A percentile compares a stretch with the other conserved stretches of the same genome.
phyloP scores from a whole-genome alignment of 2,329 filamentous ascomycete genomes.

The Pseudocercospora crystallina region DNA sequence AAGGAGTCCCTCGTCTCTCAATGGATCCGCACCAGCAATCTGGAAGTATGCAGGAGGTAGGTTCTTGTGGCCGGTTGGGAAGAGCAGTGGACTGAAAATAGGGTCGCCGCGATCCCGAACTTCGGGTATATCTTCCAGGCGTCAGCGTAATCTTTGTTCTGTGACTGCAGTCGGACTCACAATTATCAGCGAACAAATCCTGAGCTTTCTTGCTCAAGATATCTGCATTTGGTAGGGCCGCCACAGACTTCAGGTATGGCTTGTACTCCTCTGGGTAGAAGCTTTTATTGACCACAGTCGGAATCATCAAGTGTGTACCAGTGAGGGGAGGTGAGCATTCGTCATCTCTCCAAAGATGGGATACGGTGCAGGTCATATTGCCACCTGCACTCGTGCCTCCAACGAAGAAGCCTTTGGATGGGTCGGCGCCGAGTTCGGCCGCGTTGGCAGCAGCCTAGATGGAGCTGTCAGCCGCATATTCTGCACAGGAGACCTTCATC shows the following conservation, averaged over 20 bases:
- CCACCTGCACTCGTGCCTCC: conserved; percentile 54
- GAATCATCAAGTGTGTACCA: conserved; percentile 49
- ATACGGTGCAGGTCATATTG: conserved; percentile 51
- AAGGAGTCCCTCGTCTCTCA: conserved; percentile 51
- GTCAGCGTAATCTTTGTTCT: too few species aligned
- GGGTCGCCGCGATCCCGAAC: conserved; percentile 30
- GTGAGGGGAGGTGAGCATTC: conserved; percentile 45
- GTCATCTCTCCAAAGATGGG: conserved; percentile 45
- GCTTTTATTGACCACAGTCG: conserved; percentile 44
- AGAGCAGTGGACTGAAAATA: conserved; percentile 33
- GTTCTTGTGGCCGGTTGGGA: conserved; percentile 36
- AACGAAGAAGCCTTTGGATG: conserved; percentile 49
- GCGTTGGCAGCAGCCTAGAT: conserved; percentile 39
- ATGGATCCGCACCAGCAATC: conserved; percentile 50
- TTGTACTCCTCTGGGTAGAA: conserved; percentile 42
- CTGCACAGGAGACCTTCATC: background rate
- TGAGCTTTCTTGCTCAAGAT: conserved; percentile 27
- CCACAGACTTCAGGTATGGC: conserved; percentile 42
- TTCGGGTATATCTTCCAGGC: conserved; percentile 11
- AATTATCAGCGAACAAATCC: conserved; percentile 24
- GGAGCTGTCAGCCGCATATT: background rate
- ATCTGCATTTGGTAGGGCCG: conserved; percentile 27
- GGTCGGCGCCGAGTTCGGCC: conserved; percentile 39
- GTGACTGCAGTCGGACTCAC: too few species aligned
- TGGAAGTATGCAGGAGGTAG: conserved; percentile 50